A percentile compares a stretch with the other conserved stretches of the same genome.
Conservation (phyloP, 129 eudicot species). For the Flaveria linearis region DNA sequence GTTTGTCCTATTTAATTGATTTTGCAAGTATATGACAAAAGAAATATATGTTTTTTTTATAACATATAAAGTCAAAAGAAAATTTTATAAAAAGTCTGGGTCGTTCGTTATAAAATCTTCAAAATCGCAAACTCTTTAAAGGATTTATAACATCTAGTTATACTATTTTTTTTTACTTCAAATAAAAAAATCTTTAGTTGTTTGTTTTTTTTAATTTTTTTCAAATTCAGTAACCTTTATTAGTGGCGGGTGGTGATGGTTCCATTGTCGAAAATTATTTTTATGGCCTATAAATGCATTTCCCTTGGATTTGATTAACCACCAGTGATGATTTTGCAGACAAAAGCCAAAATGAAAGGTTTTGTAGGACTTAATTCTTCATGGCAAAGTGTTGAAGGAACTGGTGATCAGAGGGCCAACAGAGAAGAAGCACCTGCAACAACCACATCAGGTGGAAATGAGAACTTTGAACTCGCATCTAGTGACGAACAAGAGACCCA, state of each 20-base stretch:
- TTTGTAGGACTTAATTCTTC: neutral
- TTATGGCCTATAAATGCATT: neutral
- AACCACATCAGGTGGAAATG: neutral
- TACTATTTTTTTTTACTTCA: too few species aligned
- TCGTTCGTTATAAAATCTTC: neutral
- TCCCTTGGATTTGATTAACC: neutral
- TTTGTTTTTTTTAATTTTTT: too few species aligned
- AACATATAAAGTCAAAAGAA: neutral
- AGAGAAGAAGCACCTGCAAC: neutral
- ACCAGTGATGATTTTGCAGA: neutral
- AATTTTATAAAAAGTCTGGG: neutral
- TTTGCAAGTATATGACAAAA: neutral
- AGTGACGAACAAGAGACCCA: conserved; percentile 6
- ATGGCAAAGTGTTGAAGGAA: conserved; percentile 13
- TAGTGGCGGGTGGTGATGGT: too few species aligned
- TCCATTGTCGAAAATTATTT: neutral
- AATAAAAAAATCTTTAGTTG: too few species aligned
- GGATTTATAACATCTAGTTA: neutral
- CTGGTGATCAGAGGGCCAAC: conserved; percentile 1
- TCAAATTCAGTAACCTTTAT: too few species aligned
- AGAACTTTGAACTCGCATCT: neutral
- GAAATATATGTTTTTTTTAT: too few species aligned
- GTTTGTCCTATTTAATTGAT: too few species aligned
- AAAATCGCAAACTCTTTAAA: neutral
- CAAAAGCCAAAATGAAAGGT: neutral